Evolutionary conservation across 1,284 basidiomycete species (phyloP).

Genomic region (Puccinia horiana): DNA sequence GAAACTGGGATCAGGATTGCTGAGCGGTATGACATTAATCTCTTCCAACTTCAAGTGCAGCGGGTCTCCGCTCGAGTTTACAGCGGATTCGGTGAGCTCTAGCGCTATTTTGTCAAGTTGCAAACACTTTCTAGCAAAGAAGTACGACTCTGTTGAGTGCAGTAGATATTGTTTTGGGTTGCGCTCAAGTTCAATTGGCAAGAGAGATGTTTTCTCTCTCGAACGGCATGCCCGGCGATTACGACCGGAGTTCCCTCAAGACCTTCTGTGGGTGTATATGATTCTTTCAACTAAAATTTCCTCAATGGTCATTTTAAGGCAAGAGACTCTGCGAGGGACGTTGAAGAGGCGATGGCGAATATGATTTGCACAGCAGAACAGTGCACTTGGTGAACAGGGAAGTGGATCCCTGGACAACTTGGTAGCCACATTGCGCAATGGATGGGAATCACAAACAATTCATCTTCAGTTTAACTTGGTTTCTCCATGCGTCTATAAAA

Average conservation of each 20-base stretch:
- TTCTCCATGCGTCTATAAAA: not conserved
- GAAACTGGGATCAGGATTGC: no score
- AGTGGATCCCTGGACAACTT: not conserved
- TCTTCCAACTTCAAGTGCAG: no score
- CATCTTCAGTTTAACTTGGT: not conserved
- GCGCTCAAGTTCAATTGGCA: no score
- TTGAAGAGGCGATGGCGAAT: not conserved
- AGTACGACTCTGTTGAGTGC: not conserved
- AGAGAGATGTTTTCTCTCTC: not conserved
- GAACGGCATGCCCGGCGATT: not conserved
- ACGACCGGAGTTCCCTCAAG: not conserved
- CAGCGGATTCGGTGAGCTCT: no score
- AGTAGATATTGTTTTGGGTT: not conserved
- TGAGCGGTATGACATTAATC: no score
- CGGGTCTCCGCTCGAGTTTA: no score
- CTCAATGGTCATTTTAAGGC: not conserved
- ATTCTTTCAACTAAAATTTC: not conserved
- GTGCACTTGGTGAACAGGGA: no score
- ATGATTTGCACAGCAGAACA: not conserved
- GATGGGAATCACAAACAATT: not conserved
- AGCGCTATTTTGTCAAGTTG: no score
- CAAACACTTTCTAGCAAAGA: not conserved
- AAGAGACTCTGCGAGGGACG: not conserved
- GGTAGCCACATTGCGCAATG: not conserved
- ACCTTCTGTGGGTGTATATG: not conserved